Conservation (phyloP, 495 filamentous ascomycete species). For the Letharia columbiana region DNA sequence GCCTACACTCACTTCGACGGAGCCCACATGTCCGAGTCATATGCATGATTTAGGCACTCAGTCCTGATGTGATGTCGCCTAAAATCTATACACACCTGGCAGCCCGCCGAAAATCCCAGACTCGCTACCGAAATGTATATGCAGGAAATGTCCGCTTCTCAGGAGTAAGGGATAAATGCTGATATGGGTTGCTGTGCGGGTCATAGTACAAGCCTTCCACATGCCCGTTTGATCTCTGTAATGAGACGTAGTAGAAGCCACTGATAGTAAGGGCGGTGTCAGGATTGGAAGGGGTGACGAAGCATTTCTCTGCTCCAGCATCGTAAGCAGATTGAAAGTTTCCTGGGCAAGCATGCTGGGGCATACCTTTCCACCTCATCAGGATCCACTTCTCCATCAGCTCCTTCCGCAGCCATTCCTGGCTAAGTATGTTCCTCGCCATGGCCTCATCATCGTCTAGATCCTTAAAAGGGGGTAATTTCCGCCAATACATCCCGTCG, state of each 20-base stretch:
- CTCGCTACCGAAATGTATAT: conserved; percentile 32
- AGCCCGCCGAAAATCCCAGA: neutral
- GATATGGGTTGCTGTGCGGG: conserved; percentile 61
- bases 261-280: conserved; percentile 59
- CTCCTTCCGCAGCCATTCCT: conserved; percentile 44
- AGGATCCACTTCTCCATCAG: conserved; percentile 55
- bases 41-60: neutral
- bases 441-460: conserved; percentile 48
- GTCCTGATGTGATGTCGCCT: neutral
- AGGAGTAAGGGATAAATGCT: conserved; percentile 53
- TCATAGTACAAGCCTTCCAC: conserved; percentile 70
- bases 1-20: neutral
- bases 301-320: conserved; percentile 51
- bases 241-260: conserved; percentile 67
- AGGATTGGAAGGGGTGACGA: conserved; percentile 53
- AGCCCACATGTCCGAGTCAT: neutral
- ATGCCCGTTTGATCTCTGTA: conserved; percentile 50
- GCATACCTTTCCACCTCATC: conserved; percentile 69
- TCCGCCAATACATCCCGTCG: conserved; percentile 65
- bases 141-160: conserved; percentile 39
- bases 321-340: conserved; percentile 15
- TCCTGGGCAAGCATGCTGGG: neutral
- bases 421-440: conserved; percentile 49
- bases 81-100: conserved; percentile 2
- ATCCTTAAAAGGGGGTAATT: conserved; percentile 56